Conservation (phyloP, 805 yeast species). For the Hanseniaspora mollemarum region DNA sequence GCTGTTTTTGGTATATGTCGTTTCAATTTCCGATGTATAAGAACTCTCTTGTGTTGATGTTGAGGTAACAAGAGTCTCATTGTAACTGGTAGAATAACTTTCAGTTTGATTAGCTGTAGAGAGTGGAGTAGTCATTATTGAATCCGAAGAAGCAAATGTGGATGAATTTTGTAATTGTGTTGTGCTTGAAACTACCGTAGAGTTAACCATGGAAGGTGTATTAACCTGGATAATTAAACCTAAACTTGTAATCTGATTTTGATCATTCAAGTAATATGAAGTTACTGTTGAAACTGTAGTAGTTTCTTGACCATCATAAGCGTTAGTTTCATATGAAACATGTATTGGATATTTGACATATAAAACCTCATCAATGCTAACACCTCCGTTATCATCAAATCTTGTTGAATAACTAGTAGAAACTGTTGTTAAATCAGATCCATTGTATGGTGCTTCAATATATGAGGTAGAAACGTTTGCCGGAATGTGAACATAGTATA, state of each 20-base stretch:
- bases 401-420: conserved; percentile 3
- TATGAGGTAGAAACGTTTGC: conserved; percentile 2
- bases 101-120: neutral
- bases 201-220: neutral
- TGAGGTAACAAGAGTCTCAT: neutral
- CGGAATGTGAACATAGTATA: conserved; percentile 20
- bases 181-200: neutral
- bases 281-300: neutral
- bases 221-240: conserved; percentile 1
- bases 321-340: neutral
- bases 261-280: neutral
- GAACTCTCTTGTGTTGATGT: neutral
- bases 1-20: neutral
- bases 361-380: neutral
- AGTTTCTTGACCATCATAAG: neutral
- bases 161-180: neutral
- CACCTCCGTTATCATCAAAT: neutral
- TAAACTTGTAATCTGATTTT: conserved; percentile 2
- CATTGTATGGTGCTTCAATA: conserved; percentile 7
- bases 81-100: neutral
- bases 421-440: neutral
- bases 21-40: neutral
- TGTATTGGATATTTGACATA: conserved; percentile 1
- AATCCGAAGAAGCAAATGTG: no score
- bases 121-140: neutral